phyloP scores from a whole-genome alignment of 163 green algal genomes.

The Scenedesmus sp. region DNA sequence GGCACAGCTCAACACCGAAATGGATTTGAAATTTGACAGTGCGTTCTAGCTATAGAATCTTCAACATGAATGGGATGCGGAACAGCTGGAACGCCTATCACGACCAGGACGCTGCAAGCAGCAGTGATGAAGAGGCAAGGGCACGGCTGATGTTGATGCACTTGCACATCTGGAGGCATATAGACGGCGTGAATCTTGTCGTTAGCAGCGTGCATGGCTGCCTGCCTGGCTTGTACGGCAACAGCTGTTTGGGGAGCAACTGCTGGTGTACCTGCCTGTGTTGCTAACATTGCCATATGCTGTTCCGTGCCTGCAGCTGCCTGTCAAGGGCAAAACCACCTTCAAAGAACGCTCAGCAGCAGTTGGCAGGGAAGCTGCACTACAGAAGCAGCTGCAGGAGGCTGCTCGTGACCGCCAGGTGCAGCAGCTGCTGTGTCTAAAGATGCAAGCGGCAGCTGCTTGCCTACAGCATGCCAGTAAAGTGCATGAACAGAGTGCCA shows the following conservation, averaged over 20 bases:
- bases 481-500: background rate
- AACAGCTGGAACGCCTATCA: constrained; percentile 20
- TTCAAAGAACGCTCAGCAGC: constrained; percentile 41
- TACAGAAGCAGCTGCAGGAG: constrained; percentile 48
- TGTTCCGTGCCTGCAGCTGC: background rate
- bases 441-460: background rate
- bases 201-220: background rate
- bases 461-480: background rate
- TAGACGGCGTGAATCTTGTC: background rate
- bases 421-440: background rate
- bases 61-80: constrained; percentile 7
- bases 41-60: background rate
- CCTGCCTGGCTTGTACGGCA: background rate
- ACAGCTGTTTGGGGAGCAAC: background rate
- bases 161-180: background rate
- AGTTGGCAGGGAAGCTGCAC: constrained; percentile 33
- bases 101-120: constrained; percentile 31
- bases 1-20: background rate
- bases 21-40: background rate
- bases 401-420: constrained; percentile 23
- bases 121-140: constrained; percentile 39
- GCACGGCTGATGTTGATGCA: background rate
- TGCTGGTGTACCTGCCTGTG: background rate
- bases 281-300: background rate
- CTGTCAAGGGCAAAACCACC: background rate